Percentiles rank a stretch among this genome's conserved stretches.
Conservation (phyloP, 441 rosid species). For the Theobroma grandiflorum region DNA sequence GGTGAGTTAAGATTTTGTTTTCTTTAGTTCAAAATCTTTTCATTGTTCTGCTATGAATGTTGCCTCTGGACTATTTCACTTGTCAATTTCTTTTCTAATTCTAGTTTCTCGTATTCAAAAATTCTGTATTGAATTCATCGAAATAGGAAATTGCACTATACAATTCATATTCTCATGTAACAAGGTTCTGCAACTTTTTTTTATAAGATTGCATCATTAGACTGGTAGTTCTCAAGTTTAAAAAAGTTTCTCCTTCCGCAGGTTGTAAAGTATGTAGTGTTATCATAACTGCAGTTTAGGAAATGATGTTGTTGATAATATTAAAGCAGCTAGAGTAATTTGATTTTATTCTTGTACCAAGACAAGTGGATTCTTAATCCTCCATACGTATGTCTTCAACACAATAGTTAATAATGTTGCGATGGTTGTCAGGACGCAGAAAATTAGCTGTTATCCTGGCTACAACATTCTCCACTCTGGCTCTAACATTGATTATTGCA, state of each 20-base stretch:
- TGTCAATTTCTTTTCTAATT: not conserved
- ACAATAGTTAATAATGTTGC: no score
- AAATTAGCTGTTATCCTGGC: no score
- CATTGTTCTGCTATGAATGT: not conserved
- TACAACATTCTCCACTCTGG: no score
- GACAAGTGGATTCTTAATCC: no score
- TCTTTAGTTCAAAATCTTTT: not conserved
- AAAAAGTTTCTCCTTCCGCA: not conserved
- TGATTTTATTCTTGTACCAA: no score
- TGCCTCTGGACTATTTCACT: not conserved
- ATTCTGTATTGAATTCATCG: no score
- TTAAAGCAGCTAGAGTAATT: no score
- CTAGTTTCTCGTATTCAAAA: not conserved
- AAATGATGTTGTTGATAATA: conserved; percentile 39
- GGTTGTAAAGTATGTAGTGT: no score
- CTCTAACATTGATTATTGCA: no score
- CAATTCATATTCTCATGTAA: not conserved
- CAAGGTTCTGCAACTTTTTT: not conserved
- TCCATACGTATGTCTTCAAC: no score
- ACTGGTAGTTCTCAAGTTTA: not conserved
- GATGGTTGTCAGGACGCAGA: no score
- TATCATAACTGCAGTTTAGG: not conserved
- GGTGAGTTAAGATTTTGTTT: conserved; percentile 40
- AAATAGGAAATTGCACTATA: not conserved
- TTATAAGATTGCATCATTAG: not conserved